Percentiles rank a stretch among this genome's conserved stretches.
These are phyloP conservation scores for Incumbomyces delicatus DNA, from an alignment of 2,329 filamentous ascomycete genomes.

Conservation along the genomic window DNA sequence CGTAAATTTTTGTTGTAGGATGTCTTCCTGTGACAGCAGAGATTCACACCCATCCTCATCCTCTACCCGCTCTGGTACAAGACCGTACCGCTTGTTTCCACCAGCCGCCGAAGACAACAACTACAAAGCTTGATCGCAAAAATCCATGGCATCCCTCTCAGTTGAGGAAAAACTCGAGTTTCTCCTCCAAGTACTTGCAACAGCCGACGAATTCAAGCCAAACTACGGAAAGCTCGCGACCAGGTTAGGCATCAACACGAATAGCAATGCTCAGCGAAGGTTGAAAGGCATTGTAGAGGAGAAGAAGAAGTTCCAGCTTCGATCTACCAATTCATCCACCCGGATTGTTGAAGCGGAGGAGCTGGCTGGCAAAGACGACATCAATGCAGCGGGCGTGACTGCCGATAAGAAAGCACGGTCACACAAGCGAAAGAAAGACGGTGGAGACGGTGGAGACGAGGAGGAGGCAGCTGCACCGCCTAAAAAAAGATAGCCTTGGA, in stretches of 20 bases:
- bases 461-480: neutral
- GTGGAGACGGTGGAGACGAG: neutral
- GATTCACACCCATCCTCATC: too few relatives aligned
- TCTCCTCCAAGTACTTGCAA: neutral
- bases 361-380: neutral
- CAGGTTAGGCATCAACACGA: neutral
- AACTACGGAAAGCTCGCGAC: neutral
- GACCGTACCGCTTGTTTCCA: too few relatives aligned
- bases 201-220: slow-evolving; percentile 1
- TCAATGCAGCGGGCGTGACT: neutral
- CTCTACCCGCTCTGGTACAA: too few relatives aligned
- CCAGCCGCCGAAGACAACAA: too few relatives aligned
- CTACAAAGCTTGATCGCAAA: neutral
- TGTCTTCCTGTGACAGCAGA: too few relatives aligned
- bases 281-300: slow-evolving; percentile 3
- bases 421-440: slow-evolving; percentile 1
- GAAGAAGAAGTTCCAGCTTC: neutral
- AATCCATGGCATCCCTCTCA: neutral
- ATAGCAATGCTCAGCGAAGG: neutral
- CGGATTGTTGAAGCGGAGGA: neutral
- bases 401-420: neutral
- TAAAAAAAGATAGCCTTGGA: neutral
- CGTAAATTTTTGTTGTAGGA: too few relatives aligned
- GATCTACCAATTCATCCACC: neutral
- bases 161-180: slow-evolving; percentile 5